These are phyloP conservation scores for Zelonia costaricensis DNA, from an alignment of 208 protist genomes.

Conservation along the genomic window DNA sequence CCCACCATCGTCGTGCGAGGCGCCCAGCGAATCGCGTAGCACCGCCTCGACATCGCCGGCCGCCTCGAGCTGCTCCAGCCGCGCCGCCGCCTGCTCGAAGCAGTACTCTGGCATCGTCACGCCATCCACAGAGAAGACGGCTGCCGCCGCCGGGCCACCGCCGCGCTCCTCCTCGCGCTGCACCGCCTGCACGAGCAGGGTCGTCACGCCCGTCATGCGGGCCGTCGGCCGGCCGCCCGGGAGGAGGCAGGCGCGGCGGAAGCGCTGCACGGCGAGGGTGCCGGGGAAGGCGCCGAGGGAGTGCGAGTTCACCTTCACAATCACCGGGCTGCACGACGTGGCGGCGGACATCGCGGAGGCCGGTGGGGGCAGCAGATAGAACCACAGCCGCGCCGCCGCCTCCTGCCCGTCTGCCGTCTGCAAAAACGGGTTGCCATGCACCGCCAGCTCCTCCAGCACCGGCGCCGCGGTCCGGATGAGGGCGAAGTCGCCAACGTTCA, in stretches of 20 bases:
- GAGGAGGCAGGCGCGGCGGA: slow-evolving; percentile 19
- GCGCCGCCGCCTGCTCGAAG: slow-evolving; percentile 21
- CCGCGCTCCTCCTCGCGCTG: slow-evolving; percentile 5
- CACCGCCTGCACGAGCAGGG: slow-evolving; percentile 18
- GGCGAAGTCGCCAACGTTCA: slow-evolving; percentile 39
- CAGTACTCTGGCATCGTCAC: slow-evolving; percentile 11
- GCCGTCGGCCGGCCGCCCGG: slow-evolving; percentile 4
- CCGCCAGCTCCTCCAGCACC: slow-evolving; percentile 42
- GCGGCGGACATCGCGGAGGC: not conserved
- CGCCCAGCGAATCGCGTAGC: not conserved
- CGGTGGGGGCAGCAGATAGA: slow-evolving; percentile 13
- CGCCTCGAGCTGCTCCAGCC: slow-evolving; percentile 13
- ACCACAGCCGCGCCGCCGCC: slow-evolving; percentile 19
- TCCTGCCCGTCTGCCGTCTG: slow-evolving; percentile 19
- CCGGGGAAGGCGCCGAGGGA: slow-evolving; percentile 9
- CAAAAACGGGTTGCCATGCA: slow-evolving; percentile 76
- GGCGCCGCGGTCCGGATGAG: slow-evolving; percentile 34
- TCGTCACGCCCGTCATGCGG: not conserved
- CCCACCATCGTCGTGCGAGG: too few species aligned
- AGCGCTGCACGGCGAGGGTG: slow-evolving; percentile 20
- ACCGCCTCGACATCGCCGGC: slow-evolving; percentile 1
- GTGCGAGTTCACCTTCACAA: slow-evolving; percentile 14
- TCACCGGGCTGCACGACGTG: not conserved
- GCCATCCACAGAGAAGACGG: slow-evolving; percentile 30
- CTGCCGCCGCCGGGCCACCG: slow-evolving; percentile 1